Evolutionary conservation across 2,329 filamentous ascomycete genomes (phyloP).

Genomic region (Aspergillus sp.): DNA sequence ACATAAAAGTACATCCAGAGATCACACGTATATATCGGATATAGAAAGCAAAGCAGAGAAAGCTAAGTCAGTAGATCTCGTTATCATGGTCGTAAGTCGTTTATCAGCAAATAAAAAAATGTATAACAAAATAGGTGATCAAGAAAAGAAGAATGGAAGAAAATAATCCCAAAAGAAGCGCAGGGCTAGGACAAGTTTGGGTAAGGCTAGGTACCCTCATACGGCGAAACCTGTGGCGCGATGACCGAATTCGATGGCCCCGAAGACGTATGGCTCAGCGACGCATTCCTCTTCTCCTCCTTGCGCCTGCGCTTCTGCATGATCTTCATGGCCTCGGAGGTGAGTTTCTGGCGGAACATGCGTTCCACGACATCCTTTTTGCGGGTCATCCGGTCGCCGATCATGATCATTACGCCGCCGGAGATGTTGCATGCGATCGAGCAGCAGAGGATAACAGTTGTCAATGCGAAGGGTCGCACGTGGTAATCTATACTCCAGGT

Average conservation of each 20-base stretch:
- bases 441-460: slow-evolving; percentile 72
- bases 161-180: background rate
- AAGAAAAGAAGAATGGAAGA: background rate
- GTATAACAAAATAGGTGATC: background rate
- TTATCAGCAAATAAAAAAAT: too few relatives aligned
- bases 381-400: slow-evolving; percentile 68
- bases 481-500: slow-evolving; percentile 74
- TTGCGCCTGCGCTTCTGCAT: slow-evolving; percentile 45
- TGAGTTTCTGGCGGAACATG: slow-evolving; percentile 70
- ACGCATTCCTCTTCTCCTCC: slow-evolving; percentile 24
- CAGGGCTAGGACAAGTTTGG: background rate
- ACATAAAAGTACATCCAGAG: background rate
- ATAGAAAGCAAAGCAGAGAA: too few relatives aligned
- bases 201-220: slow-evolving; percentile 10
- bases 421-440: slow-evolving; percentile 72
- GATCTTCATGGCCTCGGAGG: slow-evolving; percentile 56
- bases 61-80: too few relatives aligned
- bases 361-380: slow-evolving; percentile 81
- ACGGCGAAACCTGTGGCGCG: background rate
- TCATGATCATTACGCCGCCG: slow-evolving; percentile 67
- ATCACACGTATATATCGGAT: background rate
- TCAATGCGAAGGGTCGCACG: slow-evolving; percentile 62
- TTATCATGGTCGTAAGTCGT: too few relatives aligned
- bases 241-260: background rate
- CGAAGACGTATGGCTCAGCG: slow-evolving; percentile 7